Percentiles rank a stretch among this genome's conserved stretches.
Conservation (phyloP, 805 yeast genomes). For the Ascoidea asiatica region DNA sequence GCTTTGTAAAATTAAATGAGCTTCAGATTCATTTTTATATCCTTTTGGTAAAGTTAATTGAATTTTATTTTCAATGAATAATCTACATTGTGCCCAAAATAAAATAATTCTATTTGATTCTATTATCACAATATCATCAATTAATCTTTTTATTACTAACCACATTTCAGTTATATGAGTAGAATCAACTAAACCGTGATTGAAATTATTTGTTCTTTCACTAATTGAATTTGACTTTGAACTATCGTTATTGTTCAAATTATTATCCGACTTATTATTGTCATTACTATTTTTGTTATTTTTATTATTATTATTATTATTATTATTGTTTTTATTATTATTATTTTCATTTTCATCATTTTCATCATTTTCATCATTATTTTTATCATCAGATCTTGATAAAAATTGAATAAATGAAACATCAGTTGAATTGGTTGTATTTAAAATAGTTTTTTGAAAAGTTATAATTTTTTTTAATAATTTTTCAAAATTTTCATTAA, state of each 20-base stretch:
- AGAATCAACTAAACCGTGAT: slow-evolving; percentile 31
- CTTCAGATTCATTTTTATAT: slow-evolving; percentile 22
- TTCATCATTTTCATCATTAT: slow-evolving; percentile 5
- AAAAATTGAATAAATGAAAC: slow-evolving; percentile 18
- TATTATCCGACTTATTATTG: slow-evolving; percentile 7
- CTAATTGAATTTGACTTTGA: slow-evolving; percentile 1
- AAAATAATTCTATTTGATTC: slow-evolving; percentile 26
- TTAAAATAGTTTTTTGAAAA: slow-evolving; percentile 25
- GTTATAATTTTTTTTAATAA: slow-evolving; percentile 25
- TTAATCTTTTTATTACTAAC: slow-evolving; percentile 30
- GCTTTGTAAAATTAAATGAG: slow-evolving; percentile 26
- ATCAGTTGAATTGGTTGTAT: slow-evolving; percentile 22
- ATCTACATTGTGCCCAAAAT: slow-evolving; percentile 42
- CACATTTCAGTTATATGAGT: slow-evolving; percentile 46
- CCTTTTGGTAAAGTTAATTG: slow-evolving; percentile 28
- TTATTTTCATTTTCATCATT: slow-evolving; percentile 4
- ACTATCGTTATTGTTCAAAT: slow-evolving; percentile 3
- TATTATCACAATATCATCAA: slow-evolving; percentile 25
- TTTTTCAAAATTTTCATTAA: slow-evolving; percentile 28
- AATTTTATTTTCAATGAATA: slow-evolving; percentile 35
- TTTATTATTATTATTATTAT: slow-evolving; percentile 8
- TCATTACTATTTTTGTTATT: no score
- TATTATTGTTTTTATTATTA: slow-evolving; percentile 1
- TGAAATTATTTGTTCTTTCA: slow-evolving; percentile 6
- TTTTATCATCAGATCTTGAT: slow-evolving; percentile 6